Conservation (phyloP, 352 stramenopile genomes). For the Globisporangium radiosum region DNA sequence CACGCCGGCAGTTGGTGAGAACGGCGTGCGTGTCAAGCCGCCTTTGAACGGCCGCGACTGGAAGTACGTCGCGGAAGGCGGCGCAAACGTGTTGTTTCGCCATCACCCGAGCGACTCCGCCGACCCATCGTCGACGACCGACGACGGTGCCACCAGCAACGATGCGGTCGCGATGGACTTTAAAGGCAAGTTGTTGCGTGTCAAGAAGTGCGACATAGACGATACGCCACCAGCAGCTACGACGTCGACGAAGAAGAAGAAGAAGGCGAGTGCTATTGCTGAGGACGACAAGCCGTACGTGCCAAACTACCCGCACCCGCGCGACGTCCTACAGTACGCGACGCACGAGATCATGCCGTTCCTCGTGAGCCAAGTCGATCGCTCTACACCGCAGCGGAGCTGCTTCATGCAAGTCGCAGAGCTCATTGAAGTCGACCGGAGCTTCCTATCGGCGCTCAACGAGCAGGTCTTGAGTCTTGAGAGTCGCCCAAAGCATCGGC, state of each 20-base stretch:
- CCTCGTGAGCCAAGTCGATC: constrained; percentile 34
- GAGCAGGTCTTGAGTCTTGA: constrained; percentile 51
- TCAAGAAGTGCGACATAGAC: constrained; percentile 76
- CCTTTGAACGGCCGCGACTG: constrained; percentile 50
- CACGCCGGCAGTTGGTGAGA: neutral
- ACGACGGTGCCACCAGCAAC: neutral
- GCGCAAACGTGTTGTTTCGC: constrained; percentile 81
- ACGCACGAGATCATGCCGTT: constrained; percentile 70
- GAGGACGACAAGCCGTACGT: constrained; percentile 26
- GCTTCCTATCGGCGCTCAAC: constrained; percentile 63
- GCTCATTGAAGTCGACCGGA: constrained; percentile 50
- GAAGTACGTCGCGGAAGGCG: constrained; percentile 85
- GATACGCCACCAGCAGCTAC: constrained; percentile 1
- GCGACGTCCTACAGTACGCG: constrained; percentile 65
- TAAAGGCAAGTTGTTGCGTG: constrained; percentile 67
- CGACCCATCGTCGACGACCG: too few relatives aligned
- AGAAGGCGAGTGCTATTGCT: constrained; percentile 4
- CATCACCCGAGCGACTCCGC: constrained; percentile 29
- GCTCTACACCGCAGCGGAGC: constrained; percentile 13
- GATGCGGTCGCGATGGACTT: constrained; percentile 27
- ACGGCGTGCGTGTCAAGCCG: constrained; percentile 11
- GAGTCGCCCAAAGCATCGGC: constrained; percentile 42
- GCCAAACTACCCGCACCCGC: constrained; percentile 62
- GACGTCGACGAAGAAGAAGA: constrained; percentile 21
- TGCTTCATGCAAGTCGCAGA: constrained; percentile 63